A percentile compares a stretch with the other conserved stretches of the same genome.
Conservation (phyloP, 2,329 filamentous ascomycete species). For the Phialophora verrucosa region DNA sequence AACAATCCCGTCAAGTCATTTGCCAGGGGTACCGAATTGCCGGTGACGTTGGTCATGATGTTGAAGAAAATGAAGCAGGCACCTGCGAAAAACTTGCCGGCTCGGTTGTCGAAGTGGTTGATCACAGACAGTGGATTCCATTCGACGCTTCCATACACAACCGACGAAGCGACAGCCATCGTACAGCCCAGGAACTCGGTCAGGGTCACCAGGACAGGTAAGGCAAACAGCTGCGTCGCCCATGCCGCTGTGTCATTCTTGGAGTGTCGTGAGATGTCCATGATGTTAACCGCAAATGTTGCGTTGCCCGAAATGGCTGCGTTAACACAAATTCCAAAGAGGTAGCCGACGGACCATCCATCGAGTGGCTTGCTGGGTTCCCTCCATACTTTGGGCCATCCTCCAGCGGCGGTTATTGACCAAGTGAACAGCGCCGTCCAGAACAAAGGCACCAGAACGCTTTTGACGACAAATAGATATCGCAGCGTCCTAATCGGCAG, state of each 20-base stretch:
- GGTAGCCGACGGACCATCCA: slow-evolving; percentile 21
- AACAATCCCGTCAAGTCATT: slow-evolving; percentile 61
- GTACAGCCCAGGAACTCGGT: slow-evolving; percentile 62
- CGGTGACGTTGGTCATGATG: slow-evolving; percentile 26
- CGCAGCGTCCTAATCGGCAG: slow-evolving; percentile 43
- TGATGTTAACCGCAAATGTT: slow-evolving; percentile 55
- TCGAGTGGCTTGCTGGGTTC: slow-evolving; percentile 15
- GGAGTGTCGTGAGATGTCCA: slow-evolving; percentile 58
- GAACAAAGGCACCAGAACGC: slow-evolving; percentile 39
- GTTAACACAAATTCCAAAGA: slow-evolving; percentile 27
- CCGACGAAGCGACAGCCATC: slow-evolving; percentile 57
- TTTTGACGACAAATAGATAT: slow-evolving; percentile 40
- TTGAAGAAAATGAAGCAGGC: slow-evolving; percentile 39
- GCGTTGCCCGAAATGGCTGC: slow-evolving; percentile 29
- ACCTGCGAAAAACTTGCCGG: slow-evolving; percentile 57
- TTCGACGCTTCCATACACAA: slow-evolving; percentile 43
- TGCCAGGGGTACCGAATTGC: slow-evolving; percentile 47
- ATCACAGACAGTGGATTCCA: slow-evolving; percentile 54
- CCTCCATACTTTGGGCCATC: slow-evolving; percentile 25
- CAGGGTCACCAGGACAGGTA: slow-evolving; percentile 57
- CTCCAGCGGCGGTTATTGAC: slow-evolving; percentile 24
- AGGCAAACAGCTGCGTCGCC: slow-evolving; percentile 50
- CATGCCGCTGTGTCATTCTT: slow-evolving; percentile 43
- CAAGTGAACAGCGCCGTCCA: slow-evolving; percentile 27
- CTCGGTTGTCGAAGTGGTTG: slow-evolving; percentile 43